phyloP scores from a whole-genome alignment of 176 grass and related monocot species.

The Calamus simplicifolius region DNA sequence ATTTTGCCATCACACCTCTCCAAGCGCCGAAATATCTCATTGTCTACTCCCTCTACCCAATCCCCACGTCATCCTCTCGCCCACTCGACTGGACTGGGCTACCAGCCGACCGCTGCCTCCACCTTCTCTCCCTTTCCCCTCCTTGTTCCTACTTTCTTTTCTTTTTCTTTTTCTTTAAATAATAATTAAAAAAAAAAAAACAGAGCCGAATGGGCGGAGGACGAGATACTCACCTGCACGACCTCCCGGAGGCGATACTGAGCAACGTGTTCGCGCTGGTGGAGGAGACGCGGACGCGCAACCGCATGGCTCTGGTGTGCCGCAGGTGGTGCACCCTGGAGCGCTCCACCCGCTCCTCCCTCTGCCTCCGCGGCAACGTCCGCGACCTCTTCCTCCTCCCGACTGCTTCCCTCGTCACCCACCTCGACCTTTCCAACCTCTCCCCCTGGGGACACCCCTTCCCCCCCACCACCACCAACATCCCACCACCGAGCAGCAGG shows the following conservation, averaged over 20 bases:
- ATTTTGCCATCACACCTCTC: too few species aligned
- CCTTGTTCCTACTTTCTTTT: too few species aligned
- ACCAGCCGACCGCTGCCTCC: too few species aligned
- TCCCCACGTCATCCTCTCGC: too few species aligned
- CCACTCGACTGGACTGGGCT: too few species aligned
- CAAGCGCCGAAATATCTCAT: too few species aligned
- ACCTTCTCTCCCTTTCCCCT: too few species aligned
- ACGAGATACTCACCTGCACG: constrained; percentile 32
- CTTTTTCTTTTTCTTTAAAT: too few species aligned
- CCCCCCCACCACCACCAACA: constrained; percentile 12
- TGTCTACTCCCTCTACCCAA: too few species aligned
- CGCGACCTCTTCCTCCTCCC: constrained; percentile 27
- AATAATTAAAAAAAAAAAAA: too few species aligned
- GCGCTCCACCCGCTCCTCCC: constrained; percentile 50
- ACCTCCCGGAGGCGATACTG: constrained; percentile 78
- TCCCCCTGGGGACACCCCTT: constrained; percentile 78
- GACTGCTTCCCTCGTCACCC: constrained; percentile 50
- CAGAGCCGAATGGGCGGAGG: too few species aligned
- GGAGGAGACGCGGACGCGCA: constrained; percentile 37
- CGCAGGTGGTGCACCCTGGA: constrained; percentile 41
- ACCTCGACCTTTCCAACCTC: constrained; percentile 73
- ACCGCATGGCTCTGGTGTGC: constrained; percentile 51
- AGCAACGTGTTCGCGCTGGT: constrained; percentile 48
- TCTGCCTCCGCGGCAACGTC: constrained; percentile 70
- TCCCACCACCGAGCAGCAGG: not conserved